A percentile compares a stretch with the other conserved stretches of the same genome.
Evolutionary conservation across 257 asterid genomes (phyloP).

Genomic region (Gentiana macrophylla): DNA sequence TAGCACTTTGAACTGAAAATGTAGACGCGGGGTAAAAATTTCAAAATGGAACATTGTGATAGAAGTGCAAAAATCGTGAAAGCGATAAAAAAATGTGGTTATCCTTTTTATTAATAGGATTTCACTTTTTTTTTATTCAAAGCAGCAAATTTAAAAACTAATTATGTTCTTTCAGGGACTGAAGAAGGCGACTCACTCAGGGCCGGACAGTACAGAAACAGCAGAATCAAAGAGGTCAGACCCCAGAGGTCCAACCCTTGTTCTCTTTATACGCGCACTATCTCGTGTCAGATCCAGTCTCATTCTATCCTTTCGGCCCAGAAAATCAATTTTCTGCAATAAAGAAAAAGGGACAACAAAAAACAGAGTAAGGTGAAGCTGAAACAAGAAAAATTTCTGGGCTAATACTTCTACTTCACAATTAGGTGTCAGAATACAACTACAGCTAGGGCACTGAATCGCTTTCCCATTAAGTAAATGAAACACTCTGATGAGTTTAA

Average conservation of each 20-base stretch:
- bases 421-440: not conserved
- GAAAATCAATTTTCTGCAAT: conserved; percentile 50
- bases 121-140: no score
- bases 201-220: conserved; percentile 57
- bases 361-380: not conserved
- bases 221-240: conserved; percentile 93
- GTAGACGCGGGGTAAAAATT: no score
- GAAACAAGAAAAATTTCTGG: not conserved
- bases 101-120: no score
- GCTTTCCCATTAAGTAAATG: no score
- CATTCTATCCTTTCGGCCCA: conserved; percentile 39
- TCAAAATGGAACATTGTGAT: no score
- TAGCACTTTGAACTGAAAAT: no score
- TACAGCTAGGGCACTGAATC: no score
- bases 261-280: conserved; percentile 45
- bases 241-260: conserved; percentile 91
- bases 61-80: no score
- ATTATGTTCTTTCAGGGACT: conserved; percentile 15
- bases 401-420: no score
- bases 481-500: not conserved
- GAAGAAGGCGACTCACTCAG: conserved; percentile 97
- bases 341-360: conserved; percentile 5
- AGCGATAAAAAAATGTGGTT: no score
- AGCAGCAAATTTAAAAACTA: not conserved
- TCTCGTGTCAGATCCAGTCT: conserved; percentile 72